Evolutionary conservation across 176 grass and related monocot genomes (phyloP), one percentile per base, ranked within the genome.

Genomic region (Phoenix dactylifera): DNA sequence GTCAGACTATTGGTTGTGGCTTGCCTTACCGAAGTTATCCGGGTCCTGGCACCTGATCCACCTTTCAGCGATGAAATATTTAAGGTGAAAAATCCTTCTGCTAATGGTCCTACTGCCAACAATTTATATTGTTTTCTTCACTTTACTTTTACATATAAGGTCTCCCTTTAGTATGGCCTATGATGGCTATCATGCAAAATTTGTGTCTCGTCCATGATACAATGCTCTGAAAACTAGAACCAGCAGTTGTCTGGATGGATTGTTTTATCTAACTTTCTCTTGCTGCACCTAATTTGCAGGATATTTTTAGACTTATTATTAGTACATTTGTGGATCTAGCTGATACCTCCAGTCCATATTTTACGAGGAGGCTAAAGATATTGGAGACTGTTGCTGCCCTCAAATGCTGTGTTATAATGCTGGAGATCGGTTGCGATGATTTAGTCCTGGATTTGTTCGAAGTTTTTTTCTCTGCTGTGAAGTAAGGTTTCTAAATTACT

Each of bases 351-450:
- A 88, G 92, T 74, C 92, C 92, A 68, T 97, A 82, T 81, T 70
- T 97, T 77, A 66, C 78, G 52, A 88, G 92, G 67, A 97, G 92
- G 81, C 82, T 80, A 74, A 91, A 83, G 78, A 97, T 97, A 80
- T 68, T 97, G 76, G 87, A 91, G 74, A 97, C 69, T 78, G 69
- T 90, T 63, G 81, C 87, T 71, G 68, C 73, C 15, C 81, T 97
- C 72, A 87, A 72, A 63, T 97, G 93, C 60, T 88, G 72, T 77
- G 64, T 97, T 67, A 85, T 91, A 79, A 84, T 97, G 81, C 73
- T 97, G 7, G 88, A 97, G 72, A 85, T 90, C 69, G 83, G 79
- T 50, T 85, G 87, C 10, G 78, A 88, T 54, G 80, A 91, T 58
- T 67, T 97, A 79, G 79, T 91, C 60, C 72, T 97, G 60, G 83